Conservation (phyloP, 2,329 filamentous ascomycete species). For the Pyricularia sp. region DNA sequence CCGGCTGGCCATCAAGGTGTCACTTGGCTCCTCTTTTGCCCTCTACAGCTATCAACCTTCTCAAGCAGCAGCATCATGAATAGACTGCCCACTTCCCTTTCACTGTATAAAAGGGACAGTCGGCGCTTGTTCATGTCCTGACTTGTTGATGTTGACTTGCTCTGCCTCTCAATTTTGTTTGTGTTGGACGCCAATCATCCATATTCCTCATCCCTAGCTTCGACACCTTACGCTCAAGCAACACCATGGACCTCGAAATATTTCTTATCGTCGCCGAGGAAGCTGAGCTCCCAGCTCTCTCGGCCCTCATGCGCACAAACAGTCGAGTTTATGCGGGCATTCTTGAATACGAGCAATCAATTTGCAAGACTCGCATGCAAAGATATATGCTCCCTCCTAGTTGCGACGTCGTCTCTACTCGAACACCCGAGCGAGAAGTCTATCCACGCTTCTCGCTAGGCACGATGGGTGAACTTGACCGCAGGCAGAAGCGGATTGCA, state of each 20-base stretch:
- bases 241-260: neutral
- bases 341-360: constrained; percentile 1
- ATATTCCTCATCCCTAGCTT: neutral
- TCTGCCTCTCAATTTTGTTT: neutral
- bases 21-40: neutral
- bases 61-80: neutral
- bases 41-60: neutral
- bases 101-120: neutral
- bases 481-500: neutral
- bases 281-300: neutral
- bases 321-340: neutral
- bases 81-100: neutral
- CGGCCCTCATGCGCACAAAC: constrained; percentile 2
- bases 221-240: neutral
- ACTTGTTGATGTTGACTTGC: neutral
- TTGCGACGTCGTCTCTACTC: neutral
- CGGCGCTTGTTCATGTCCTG: neutral
- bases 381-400: neutral
- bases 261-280: constrained; percentile 1
- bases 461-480: neutral
- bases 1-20: constrained; percentile 6
- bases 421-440: neutral
- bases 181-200: neutral
- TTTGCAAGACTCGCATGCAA: neutral
- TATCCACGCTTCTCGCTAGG: neutral